Base-by-base conservation (phyloP, 225 moss, liverwort and hornwort species). In the Physcomitrium patens region DNA sequence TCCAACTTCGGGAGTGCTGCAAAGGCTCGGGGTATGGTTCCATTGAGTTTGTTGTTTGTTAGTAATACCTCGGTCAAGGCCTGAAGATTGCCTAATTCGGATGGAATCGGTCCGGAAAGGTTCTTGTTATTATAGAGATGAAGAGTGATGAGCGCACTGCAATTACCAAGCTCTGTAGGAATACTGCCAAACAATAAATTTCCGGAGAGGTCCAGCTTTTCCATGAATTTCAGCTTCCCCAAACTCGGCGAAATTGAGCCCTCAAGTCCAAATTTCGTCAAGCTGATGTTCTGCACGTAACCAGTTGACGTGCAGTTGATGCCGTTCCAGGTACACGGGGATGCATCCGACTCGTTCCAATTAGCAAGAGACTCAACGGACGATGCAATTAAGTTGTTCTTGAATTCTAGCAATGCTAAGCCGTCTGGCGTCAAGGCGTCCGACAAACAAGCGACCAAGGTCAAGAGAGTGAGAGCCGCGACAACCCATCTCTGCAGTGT, bases 191-290 rank as follows among this genome's bases (percentile, higher is more conserved):
- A 48, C 2, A 74, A 26, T 0, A 2, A 42, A 16, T 74, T 74
- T 24, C 45, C 20, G 50, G 53, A 74, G 3, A 74, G 37, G 7
- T 27, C 20, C 19, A 74, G 65, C 10, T 17, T 3, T 28, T 41
- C 28, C 51, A 73, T 62, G 8, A 37, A 73, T 22, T 31, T 45
- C 19, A 73, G 60, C 41, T 73, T 41, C 27, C 52, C 79, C 23
- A 79, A 15, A 12, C 67, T 68, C 41, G 79, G 62, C 1, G 74
- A 79, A 9, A 79, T 79, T 42, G 10, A 13, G 18, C 74, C 79
- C 27, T 43, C 12, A 7, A 79, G 63, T 52, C 51, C 68, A 41
- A 68, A 63, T 9, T 41, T 43, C 9, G 62, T 19, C 24, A 79
- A 73, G 16, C 54, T 46, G n/a, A 79, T 53, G 22, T 24, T 9